Percentiles rank a stretch among this genome's conserved stretches.
phyloP scores from a whole-genome alignment of 2,329 filamentous ascomycete species.

The Exserohilum rostratum region DNA sequence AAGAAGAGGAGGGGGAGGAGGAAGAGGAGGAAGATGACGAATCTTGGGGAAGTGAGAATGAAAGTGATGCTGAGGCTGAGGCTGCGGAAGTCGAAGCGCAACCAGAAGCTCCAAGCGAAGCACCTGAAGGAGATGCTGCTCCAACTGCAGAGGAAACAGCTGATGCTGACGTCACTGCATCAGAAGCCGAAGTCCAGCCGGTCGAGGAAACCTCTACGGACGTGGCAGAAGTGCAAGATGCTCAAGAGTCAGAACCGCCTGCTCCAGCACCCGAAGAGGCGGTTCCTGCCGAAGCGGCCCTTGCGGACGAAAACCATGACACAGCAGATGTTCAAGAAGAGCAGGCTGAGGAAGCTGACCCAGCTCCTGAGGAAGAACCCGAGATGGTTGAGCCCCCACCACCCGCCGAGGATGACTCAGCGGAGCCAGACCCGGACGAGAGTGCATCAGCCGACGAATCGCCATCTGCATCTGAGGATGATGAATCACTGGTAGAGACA shows the following conservation, averaged over 20 bases:
- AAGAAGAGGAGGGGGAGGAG: background rate
- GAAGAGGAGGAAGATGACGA: slow-evolving; percentile 1
- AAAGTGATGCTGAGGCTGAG: slow-evolving; percentile 1
- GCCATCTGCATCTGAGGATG: slow-evolving; percentile 1
- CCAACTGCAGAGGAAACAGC: background rate
- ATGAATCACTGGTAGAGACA: background rate
- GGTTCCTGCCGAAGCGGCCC: background rate
- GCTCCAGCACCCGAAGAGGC: background rate
- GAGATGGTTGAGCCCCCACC: background rate
- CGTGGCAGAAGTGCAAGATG: background rate
- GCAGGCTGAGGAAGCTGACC: slow-evolving; percentile 3
- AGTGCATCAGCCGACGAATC: background rate
- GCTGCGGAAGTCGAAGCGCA: background rate
- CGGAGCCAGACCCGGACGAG: background rate
- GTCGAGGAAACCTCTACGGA: background rate
- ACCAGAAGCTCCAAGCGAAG: background rate
- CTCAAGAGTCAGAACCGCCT: slow-evolving; percentile 7
- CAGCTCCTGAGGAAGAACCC: background rate
- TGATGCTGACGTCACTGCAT: background rate
- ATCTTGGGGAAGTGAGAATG: slow-evolving; percentile 1
- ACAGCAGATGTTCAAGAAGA: background rate
- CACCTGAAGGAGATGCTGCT: background rate
- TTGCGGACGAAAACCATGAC: background rate
- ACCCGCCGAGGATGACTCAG: background rate
- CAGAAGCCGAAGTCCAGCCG: background rate